Conservation (phyloP, 2,329 filamentous ascomycete species). For the Diatrype stigma region DNA sequence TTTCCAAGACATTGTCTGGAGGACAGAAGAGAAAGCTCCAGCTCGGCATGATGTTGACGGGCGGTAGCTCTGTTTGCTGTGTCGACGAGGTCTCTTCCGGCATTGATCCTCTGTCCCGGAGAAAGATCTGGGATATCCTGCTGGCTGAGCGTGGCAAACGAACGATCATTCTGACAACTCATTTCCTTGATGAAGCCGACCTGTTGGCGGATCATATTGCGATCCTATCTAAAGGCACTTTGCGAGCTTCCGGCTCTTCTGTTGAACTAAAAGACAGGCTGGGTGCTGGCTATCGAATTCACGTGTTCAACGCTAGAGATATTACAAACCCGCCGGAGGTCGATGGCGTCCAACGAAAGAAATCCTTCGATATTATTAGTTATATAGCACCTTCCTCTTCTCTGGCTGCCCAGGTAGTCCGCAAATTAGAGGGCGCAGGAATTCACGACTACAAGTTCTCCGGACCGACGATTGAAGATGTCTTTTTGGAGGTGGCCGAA, state of each 20-base stretch:
- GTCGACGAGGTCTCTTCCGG: slow-evolving; percentile 90
- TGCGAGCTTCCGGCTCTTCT: slow-evolving; percentile 79
- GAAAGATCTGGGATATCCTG: slow-evolving; percentile 93
- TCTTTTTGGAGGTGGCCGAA: slow-evolving; percentile 81
- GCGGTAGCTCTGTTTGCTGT: slow-evolving; percentile 82
- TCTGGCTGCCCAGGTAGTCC: slow-evolving; percentile 68
- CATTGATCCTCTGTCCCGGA: slow-evolving; percentile 77
- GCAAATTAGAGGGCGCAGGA: slow-evolving; percentile 59
- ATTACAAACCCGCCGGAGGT: slow-evolving; percentile 46
- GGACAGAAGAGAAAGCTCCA: slow-evolving; percentile 92
- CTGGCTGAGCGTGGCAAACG: slow-evolving; percentile 76
- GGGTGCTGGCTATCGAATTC: slow-evolving; percentile 80
- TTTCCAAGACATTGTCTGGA: slow-evolving; percentile 75
- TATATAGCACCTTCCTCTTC: slow-evolving; percentile 68
- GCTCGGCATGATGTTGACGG: slow-evolving; percentile 91
- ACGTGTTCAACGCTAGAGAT: slow-evolving; percentile 59
- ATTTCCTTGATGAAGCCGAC: slow-evolving; percentile 92
- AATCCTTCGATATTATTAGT: slow-evolving; percentile 65
- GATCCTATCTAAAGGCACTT: slow-evolving; percentile 77
- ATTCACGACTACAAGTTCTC: slow-evolving; percentile 79
- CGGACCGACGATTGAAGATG: slow-evolving; percentile 87
- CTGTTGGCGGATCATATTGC: slow-evolving; percentile 84
- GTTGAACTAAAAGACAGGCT: slow-evolving; percentile 79
- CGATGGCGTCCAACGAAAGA: slow-evolving; percentile 51
- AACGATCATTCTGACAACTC: slow-evolving; percentile 84